Evolutionary conservation across 2,329 filamentous ascomycete species (phyloP).

Genomic region (Fusarium siculi): DNA sequence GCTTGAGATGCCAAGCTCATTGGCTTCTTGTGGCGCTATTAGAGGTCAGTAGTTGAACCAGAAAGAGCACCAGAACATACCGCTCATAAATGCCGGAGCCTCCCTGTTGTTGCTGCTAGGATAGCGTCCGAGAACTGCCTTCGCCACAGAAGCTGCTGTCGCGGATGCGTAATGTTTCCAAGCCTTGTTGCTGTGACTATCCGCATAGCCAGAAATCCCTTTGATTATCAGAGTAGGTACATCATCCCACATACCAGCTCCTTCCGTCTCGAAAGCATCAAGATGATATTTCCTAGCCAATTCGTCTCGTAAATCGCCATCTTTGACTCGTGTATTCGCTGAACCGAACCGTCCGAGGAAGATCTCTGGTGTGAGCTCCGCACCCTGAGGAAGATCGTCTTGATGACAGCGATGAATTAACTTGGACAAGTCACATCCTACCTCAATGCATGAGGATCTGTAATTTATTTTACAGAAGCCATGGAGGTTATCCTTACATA

Average conservation of each 20-base stretch:
- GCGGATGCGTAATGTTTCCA: constrained; percentile 16
- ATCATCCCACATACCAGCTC: constrained; percentile 45
- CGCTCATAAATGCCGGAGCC: not conserved
- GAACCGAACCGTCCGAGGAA: constrained; percentile 45
- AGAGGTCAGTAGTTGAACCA: not conserved
- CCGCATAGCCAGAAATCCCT: constrained; percentile 3
- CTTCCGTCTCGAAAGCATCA: constrained; percentile 49
- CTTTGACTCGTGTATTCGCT: constrained; percentile 52
- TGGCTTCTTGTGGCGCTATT: not conserved
- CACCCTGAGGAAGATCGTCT: rapidly evolving
- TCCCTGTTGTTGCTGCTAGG: not conserved
- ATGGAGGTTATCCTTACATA: not conserved
- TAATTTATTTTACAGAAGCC: not conserved
- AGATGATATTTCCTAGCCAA: constrained; percentile 34
- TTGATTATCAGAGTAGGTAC: constrained; percentile 53
- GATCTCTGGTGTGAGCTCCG: not conserved
- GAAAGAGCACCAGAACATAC: not conserved
- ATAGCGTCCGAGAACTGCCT: not conserved
- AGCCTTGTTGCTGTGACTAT: not conserved
- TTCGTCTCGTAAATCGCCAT: constrained; percentile 47
- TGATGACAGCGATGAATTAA: not conserved
- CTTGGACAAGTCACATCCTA: not conserved
- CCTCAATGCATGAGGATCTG: not conserved
- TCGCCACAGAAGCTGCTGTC: not conserved
- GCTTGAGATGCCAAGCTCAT: not conserved